These are phyloP conservation scores for Cystobasidium slooffiae DNA, from an alignment of 1,284 basidiomycete species.

Conservation along the genomic window DNA sequence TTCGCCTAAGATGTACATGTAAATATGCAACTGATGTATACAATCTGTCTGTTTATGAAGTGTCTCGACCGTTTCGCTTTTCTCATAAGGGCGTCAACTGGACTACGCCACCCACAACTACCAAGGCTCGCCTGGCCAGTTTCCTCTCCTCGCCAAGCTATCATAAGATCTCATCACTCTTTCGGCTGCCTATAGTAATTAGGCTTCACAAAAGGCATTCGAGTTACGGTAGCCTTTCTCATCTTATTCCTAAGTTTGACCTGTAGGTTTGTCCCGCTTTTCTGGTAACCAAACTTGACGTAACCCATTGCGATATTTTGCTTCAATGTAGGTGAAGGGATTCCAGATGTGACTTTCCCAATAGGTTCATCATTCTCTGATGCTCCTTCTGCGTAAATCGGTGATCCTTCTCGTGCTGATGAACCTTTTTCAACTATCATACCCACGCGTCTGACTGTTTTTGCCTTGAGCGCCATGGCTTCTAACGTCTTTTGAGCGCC, in stretches of 20 bases:
- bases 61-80: too few species aligned
- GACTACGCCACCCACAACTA: not conserved
- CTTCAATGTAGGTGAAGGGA: conserved; percentile 86
- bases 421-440: conserved; percentile 76
- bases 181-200: conserved; percentile 71
- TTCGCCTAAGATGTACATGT: too few species aligned
- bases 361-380: conserved; percentile 58
- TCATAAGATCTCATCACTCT: conserved; percentile 1
- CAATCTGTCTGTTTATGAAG: too few species aligned
- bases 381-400: conserved; percentile 42
- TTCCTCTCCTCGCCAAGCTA: too few species aligned
- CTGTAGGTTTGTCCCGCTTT: conserved; percentile 80
- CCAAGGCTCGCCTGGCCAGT: not conserved
- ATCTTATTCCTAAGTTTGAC: conserved; percentile 78
- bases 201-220: conserved; percentile 77
- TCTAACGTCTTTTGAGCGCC: conserved; percentile 77
- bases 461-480: conserved; percentile 77
- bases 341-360: conserved; percentile 86
- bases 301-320: conserved; percentile 98
- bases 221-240: conserved; percentile 69
- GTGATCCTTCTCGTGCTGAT: conserved; percentile 69
- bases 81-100: not conserved
- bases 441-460: conserved; percentile 78
- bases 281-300: conserved; percentile 72
- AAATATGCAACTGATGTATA: too few species aligned